Conservation (phyloP, 2,329 filamentous ascomycete species). For the Arthroderma uncinatum region DNA sequence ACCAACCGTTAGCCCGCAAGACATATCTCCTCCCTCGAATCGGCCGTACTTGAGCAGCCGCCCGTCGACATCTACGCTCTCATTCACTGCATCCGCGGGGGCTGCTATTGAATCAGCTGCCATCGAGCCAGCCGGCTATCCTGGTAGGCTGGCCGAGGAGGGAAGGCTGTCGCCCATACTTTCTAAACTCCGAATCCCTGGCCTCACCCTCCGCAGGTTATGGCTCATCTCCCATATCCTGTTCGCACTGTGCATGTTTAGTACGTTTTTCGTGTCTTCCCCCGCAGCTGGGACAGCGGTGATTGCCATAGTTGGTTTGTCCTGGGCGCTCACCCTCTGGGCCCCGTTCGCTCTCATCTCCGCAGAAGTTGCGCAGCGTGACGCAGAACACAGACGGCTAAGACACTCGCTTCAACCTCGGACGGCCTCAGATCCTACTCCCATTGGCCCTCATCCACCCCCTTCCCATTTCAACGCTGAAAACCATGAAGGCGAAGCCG, state of each 20-base stretch:
- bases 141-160: constrained; percentile 11
- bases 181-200: constrained; percentile 59
- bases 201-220: constrained; percentile 73
- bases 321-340: constrained; percentile 89
- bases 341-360: constrained; percentile 92
- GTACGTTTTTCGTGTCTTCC: constrained; percentile 65
- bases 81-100: constrained; percentile 24
- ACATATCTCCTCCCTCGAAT: constrained; percentile 11
- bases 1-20: constrained; percentile 12
- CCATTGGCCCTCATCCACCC: neutral
- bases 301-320: constrained; percentile 72
- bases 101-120: constrained; percentile 19
- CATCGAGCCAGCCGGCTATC: constrained; percentile 4
- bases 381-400: constrained; percentile 51
- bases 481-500: constrained; percentile 19
- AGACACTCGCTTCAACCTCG: constrained; percentile 23
- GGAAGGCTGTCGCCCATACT: constrained; percentile 34
- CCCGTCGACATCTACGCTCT: constrained; percentile 25
- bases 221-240: constrained; percentile 82
- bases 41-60: constrained; percentile 20
- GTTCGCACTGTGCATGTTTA: constrained; percentile 70
- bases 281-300: constrained; percentile 63
- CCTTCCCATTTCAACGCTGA: neutral
- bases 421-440: neutral
- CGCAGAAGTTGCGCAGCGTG: constrained; percentile 75